Evolutionary conservation across 2,329 filamentous ascomycete genomes (phyloP), one percentile per base, ranked within the genome.

Genomic region (Pseudogymnoascus sp.): DNA sequence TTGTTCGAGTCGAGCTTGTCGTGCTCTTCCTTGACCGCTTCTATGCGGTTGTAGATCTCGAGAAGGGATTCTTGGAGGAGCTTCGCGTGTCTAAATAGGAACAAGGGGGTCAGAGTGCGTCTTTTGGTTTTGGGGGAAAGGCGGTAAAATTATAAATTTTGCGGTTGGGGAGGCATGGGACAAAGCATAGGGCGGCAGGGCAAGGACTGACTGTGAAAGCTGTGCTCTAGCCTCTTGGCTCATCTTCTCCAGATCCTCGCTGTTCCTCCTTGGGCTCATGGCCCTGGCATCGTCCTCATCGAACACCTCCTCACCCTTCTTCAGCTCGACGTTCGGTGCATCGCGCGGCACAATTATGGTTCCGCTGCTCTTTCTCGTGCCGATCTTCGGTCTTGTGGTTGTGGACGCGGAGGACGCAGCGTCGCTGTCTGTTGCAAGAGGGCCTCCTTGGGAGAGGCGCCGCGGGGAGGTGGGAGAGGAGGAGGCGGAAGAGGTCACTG

Each of bases 1-100:
- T 99, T 99, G 74, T 97, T 92, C 74, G 84, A 94, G 75, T 97
- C 92, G 61, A 99, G 85, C 76, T 96, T 97, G 77, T 97, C 91
- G 72, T 99, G 92, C 72, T 97, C 93, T 69, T 89, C 88, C 74
- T 92, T 90, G 66, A 97, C 92, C 31, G 90, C 90, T 72, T 99
- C 94, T 73, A 97, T 95, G 60, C 92, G 89, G 75, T 96, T 90
- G 67, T 96, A 91, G 45, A 97, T 88, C 65, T 88, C 90, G 65
- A 95, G 81, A 35, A 99, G 84, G 29, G 91, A 96, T 61, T 92
- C 90, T 75, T 99, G 94, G 29, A 97, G 80, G 55, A 86, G 84
- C 74, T 91, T 90, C 63, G 93, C 92, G 77, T 97, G 92, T 74
- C 92, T 96, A 71, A 31, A 37, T 48, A 36, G 9, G 25, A 31